Evolutionary conservation across 345 rosid genomes (phyloP).

Genomic region (Citrus sp.): DNA sequence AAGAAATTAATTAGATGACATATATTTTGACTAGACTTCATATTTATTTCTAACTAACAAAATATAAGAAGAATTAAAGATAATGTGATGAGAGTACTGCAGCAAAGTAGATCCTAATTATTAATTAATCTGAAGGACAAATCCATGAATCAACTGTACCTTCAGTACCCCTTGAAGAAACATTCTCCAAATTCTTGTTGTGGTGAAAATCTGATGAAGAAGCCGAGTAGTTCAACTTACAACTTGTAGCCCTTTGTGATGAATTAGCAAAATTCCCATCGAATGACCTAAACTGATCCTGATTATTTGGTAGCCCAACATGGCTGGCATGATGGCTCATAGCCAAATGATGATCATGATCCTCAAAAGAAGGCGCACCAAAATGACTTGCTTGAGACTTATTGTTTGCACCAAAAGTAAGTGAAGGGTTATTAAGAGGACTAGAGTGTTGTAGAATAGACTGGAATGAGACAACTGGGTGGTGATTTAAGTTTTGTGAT

Average conservation of each 20-base stretch:
- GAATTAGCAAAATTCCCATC: conserved; percentile 22
- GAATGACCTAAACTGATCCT: conserved; percentile 20
- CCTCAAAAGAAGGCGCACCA: conserved; percentile 28
- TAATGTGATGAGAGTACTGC: background rate
- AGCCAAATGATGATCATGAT: conserved; percentile 16
- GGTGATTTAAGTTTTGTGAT: conserved; percentile 20
- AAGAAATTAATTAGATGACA: background rate
- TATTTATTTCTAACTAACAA: conserved; percentile 15
- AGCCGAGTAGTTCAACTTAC: conserved; percentile 42
- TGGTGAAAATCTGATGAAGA: conserved; percentile 51
- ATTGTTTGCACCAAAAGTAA: conserved; percentile 6
- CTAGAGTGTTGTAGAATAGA: conserved; percentile 23
- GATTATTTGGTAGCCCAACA: conserved; percentile 15
- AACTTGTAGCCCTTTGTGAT: conserved; percentile 26
- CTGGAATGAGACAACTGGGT: conserved; percentile 22
- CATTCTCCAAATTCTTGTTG: conserved; percentile 47
- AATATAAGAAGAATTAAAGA: background rate
- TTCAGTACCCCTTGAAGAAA: conserved; percentile 34
- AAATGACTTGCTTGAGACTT: conserved; percentile 22
- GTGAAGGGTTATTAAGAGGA: conserved; percentile 17
- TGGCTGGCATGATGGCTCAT: conserved; percentile 24
- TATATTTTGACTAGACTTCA: background rate
- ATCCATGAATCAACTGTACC: conserved; percentile 73
- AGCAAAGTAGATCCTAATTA: background rate
- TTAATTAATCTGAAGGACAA: conserved; percentile 51